phyloP scores from a whole-genome alignment of 768 basidiomycete species.

The Mycena haematopus region DNA sequence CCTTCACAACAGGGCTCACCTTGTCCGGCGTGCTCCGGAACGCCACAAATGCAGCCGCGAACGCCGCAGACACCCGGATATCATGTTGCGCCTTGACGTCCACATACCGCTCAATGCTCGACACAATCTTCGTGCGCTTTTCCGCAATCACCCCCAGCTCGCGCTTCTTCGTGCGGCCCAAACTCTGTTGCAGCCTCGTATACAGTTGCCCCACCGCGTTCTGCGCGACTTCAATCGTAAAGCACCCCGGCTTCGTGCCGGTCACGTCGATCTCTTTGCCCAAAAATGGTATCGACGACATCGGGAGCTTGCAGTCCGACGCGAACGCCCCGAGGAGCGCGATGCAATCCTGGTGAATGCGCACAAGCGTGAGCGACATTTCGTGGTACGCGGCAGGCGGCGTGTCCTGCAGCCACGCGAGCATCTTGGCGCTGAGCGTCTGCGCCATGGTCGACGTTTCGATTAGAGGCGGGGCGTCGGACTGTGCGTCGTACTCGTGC shows the following conservation, averaged over 20 bases:
- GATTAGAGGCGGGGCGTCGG: slow-evolving; percentile 48
- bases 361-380: slow-evolving; percentile 81
- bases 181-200: slow-evolving; percentile 71
- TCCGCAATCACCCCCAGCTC: slow-evolving; percentile 78
- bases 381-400: slow-evolving; percentile 89
- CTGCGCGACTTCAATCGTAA: slow-evolving; percentile 82
- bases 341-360: slow-evolving; percentile 81
- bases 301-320: slow-evolving; percentile 86
- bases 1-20: slow-evolving; percentile 95
- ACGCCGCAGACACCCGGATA: slow-evolving; percentile 84
- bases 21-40: slow-evolving; percentile 88
- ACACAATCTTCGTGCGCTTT: slow-evolving; percentile 69
- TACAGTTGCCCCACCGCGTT: slow-evolving; percentile 74
- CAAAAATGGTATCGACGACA: slow-evolving; percentile 78
- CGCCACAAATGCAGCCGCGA: slow-evolving; percentile 91
- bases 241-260: slow-evolving; percentile 65
- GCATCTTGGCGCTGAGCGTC: slow-evolving; percentile 71
- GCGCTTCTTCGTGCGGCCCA: slow-evolving; percentile 81
- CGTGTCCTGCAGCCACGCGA: slow-evolving; percentile 74
- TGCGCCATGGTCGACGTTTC: slow-evolving; percentile 65
- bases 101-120: slow-evolving; percentile 78
- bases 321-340: slow-evolving; percentile 83
- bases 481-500: slow-evolving; percentile 49
- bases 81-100: slow-evolving; percentile 88
- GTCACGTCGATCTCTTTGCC: slow-evolving; percentile 80